Evolutionary conservation across 2,329 filamentous ascomycete genomes (phyloP).

Genomic region (Epichloe sylvatica): DNA sequence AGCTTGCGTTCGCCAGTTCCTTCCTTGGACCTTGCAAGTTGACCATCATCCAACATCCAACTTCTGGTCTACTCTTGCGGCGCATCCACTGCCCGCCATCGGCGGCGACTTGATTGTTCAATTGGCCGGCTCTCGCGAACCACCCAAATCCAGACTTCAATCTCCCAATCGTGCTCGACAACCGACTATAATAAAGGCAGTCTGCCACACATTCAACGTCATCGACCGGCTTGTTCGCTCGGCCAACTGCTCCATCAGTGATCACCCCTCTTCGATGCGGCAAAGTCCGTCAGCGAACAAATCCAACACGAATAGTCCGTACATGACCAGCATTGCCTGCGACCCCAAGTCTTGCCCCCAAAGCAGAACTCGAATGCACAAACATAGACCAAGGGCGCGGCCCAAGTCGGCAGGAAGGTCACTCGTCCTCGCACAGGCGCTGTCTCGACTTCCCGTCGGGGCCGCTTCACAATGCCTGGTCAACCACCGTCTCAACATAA

Average conservation of each 20-base stretch:
- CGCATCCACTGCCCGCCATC: background rate
- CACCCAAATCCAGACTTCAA: background rate
- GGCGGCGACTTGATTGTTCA: background rate
- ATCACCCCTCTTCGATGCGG: constrained; percentile 1
- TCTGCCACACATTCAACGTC: background rate
- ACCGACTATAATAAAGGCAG: too few relatives aligned
- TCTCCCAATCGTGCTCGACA: too few relatives aligned
- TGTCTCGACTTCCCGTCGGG: constrained; percentile 18
- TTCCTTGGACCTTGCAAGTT: too few relatives aligned
- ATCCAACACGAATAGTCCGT: background rate
- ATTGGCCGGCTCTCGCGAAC: background rate
- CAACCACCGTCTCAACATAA: constrained; percentile 22
- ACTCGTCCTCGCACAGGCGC: constrained; percentile 20
- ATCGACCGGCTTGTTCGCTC: background rate
- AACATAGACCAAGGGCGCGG: constrained; percentile 21
- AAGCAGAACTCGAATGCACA: constrained; percentile 23
- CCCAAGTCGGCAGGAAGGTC: constrained; percentile 25
- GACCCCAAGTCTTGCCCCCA: background rate
- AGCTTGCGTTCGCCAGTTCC: too few relatives aligned
- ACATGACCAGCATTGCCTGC: background rate
- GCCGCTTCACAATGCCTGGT: constrained; percentile 18
- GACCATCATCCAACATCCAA: background rate
- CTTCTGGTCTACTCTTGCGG: background rate
- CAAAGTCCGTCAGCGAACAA: background rate
- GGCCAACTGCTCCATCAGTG: background rate